Evolutionary conservation across 768 basidiomycete species (phyloP), one percentile per base, ranked within the genome.

Genomic region (Tubosaeta sp.): DNA sequence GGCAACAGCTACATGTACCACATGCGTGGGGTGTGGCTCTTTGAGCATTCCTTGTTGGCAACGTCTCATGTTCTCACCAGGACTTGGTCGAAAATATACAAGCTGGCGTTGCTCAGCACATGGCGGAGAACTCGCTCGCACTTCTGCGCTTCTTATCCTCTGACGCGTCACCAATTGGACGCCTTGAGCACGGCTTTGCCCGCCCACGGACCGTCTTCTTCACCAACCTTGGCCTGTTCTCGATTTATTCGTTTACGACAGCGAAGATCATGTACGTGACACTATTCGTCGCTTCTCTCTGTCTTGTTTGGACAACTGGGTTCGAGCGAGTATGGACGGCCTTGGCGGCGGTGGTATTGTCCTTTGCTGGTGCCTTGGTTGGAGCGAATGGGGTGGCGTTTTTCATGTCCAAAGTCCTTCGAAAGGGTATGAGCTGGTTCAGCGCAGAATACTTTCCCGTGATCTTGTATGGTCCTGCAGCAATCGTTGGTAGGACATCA

Each of bases 1-100:
- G 90, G 91, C 13, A 90, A 95, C 67, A 90, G 89, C 58, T 98
- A 96, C 66, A 73, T 92, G 47, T 97, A 96, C 63, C 94, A 97
- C 68, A 97, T 92, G 72, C 83, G 87, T 43, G 90, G 90, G 74
- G 87, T 84, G 57, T 1, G 64, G 35, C n/a, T 44, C 53, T 46
- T 45, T 51, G 21, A 12, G 16, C 46, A n/a, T 42, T 22, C 36
- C 35, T 35, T 8, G 5, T n/a, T 30, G 11, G 34, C 13, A 11
- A 42, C 10, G 18, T 48, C 39, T 63, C 10, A 53, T 44, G 3
- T 18, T 35, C 3, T 41, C 35, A 18, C 16, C 21, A 76, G 71
- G 93, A 95, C 68, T 57, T 87, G 4, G 85, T 92, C 8, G 85
- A 90, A 60, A 84, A 94, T 62, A 91, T 95, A 46, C 77, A 93